Evolutionary conservation across 345 rosid species (phyloP).

Genomic region (Nasturtium officinale): DNA sequence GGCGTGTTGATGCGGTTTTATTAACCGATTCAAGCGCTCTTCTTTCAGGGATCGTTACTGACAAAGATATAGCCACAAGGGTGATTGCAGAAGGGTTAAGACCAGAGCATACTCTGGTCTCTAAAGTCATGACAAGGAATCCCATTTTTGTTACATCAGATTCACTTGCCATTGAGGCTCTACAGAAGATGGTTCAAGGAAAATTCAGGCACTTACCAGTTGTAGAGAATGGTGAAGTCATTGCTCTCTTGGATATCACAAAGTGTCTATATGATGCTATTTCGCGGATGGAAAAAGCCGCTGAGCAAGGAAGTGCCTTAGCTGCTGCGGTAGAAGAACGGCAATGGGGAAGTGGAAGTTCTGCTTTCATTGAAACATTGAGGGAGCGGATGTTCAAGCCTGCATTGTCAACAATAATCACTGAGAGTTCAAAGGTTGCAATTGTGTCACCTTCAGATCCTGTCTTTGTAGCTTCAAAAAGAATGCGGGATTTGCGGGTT

Average conservation of each 20-base stretch:
- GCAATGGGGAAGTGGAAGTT: conserved; percentile 69
- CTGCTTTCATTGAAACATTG: conserved; percentile 80
- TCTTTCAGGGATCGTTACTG: conserved; percentile 91
- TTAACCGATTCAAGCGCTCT: conserved; percentile 88
- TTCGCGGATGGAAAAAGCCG: conserved; percentile 90
- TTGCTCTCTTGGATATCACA: conserved; percentile 87
- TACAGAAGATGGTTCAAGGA: conserved; percentile 96
- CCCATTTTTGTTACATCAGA: conserved; percentile 86
- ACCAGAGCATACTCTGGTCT: conserved; percentile 85
- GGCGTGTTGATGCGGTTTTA: conserved; percentile 84
- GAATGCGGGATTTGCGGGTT: conserved; percentile 75
- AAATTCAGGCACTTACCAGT: conserved; percentile 96
- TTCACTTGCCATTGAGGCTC: conserved; percentile 91
- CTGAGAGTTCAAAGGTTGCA: conserved; percentile 76
- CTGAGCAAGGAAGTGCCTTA: conserved; percentile 92
- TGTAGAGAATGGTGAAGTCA: conserved; percentile 97
- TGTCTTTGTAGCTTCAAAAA: conserved; percentile 77
- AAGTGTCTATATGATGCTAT: conserved; percentile 96
- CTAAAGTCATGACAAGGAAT: conserved; percentile 90
- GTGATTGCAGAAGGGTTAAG: conserved; percentile 93
- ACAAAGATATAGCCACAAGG: conserved; percentile 80
- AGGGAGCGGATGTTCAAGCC: conserved; percentile 95
- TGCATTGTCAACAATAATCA: conserved; percentile 73
- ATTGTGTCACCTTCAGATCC: conserved; percentile 80
- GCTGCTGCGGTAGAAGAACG: conserved; percentile 97